These are phyloP conservation scores for Colletotrichum navitas DNA, from an alignment of 2,329 filamentous ascomycete species.

Conservation along the genomic window DNA sequence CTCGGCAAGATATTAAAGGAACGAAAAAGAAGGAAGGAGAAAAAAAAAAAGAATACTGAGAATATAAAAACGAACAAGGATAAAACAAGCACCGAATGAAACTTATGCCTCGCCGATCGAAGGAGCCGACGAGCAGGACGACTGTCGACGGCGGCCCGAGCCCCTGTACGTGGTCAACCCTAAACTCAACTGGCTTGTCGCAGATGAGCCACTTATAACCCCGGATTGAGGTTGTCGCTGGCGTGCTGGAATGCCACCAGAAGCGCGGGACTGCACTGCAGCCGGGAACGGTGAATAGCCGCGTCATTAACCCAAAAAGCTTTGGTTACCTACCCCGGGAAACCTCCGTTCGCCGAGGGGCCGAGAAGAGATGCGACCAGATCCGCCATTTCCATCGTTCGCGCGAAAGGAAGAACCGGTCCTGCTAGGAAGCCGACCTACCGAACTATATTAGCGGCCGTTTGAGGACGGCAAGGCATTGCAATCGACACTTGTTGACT, in stretches of 20 bases:
- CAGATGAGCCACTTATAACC: conserved; percentile 8
- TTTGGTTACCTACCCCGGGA: neutral
- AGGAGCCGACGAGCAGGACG: neutral
- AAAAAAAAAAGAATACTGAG: too few relatives aligned
- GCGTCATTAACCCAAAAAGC: conserved; percentile 22
- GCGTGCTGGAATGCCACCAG: conserved; percentile 8
- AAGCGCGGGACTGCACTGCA: conserved; percentile 2
- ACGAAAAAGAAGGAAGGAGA: neutral
- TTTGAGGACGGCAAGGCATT: too few relatives aligned
- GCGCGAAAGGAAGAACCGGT: neutral
- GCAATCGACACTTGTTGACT: neutral
- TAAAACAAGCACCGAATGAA: neutral
- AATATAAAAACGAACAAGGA: neutral
- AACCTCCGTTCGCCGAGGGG: conserved; percentile 1
- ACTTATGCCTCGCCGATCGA: neutral
- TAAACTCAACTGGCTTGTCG: conserved; percentile 20
- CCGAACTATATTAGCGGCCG: too few relatives aligned
- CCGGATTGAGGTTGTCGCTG: conserved; percentile 30
- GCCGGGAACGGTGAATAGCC: conserved; percentile 21
- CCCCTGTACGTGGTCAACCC: conserved; percentile 17
- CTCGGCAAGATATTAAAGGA: neutral
- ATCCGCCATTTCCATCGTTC: conserved; percentile 17
- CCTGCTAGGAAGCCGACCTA: neutral
- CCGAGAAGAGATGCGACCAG: neutral
- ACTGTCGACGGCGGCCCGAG: conserved; percentile 12